Evolutionary conservation across 202 grass and related monocot species (phyloP), one percentile per base, ranked within the genome.

Genomic region (Eragrostis tef): DNA sequence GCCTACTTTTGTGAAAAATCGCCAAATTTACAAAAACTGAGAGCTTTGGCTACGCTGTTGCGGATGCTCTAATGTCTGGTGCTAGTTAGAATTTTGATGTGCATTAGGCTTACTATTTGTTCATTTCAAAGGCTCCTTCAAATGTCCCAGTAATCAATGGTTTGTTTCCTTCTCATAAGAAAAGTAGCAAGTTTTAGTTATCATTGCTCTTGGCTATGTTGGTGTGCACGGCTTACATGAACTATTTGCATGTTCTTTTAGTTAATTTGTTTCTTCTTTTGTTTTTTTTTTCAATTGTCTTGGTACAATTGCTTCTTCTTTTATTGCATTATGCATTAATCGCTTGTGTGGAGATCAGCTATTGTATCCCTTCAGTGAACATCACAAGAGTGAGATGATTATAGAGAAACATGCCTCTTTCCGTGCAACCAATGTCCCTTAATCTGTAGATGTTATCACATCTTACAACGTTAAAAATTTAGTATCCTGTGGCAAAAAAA

Each of bases 201-300:
- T 31, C 1, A 1, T 5, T 39, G 5, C 34, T 39, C 34, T 39
- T 39, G 34, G 34, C 2, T 39, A 39, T 44, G 52, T 80, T 64
- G 31, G 16, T 68, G 36, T 70, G 49, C 20, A 78, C 47, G 16
- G 12, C 45, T 59, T 72, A 80, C n/a, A 43, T 67, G 43, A 25
- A 25, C 67, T 16, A 34, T 36, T 69, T 36, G 6, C 2, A 57
- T 3, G 29, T 3, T 31, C 29, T 31, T 34, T 68, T 20, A 56
- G 19, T 64, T 57, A 43, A 69, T 70, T 20, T 64, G 24, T 12
- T 68, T 34, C 24, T 6, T 77, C 0, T 64, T 10, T 39, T 84
- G n/a, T 29, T 68, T 11, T 79, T 89, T 77, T 65, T 2, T n/a
- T n/a, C n/a, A n/a, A 2, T 43, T 71, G 25, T 43, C 19, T 77